Percentiles rank a stretch among this genome's conserved stretches.
These are phyloP conservation scores for Cardamine chenopodiifolia DNA, from an alignment of 345 rosid genomes.

Conservation along the genomic window DNA sequence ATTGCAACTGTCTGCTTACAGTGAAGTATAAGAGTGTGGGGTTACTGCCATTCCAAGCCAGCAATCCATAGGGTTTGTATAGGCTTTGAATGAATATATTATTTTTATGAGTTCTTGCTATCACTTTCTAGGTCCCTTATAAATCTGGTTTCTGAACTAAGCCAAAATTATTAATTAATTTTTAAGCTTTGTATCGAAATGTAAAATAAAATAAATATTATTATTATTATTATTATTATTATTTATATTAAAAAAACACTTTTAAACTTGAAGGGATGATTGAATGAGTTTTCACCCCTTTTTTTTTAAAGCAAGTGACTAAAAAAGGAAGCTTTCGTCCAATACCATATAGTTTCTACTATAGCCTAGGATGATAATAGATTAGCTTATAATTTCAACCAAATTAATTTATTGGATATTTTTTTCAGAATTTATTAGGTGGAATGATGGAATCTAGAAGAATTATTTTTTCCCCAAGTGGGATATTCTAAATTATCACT, in stretches of 20 bases:
- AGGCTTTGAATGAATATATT: slow-evolving; percentile 12
- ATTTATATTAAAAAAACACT: background rate
- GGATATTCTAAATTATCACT: background rate
- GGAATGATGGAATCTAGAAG: background rate
- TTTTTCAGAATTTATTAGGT: background rate
- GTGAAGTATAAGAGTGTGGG: slow-evolving; percentile 22
- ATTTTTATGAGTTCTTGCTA: background rate
- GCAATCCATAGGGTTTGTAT: slow-evolving; percentile 11
- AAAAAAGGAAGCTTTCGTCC: background rate
- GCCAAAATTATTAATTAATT: background rate
- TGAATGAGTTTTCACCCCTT: background rate
- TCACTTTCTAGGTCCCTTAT: background rate
- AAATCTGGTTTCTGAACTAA: background rate
- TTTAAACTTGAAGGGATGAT: background rate
- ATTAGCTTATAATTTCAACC: background rate
- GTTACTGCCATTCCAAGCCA: slow-evolving; percentile 43
- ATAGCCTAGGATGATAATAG: background rate
- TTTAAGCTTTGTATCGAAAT: background rate
- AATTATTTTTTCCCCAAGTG: background rate
- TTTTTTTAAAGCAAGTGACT: background rate
- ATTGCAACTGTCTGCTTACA: slow-evolving; percentile 26
- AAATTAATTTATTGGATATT: background rate
- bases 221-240: background rate
- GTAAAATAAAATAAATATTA: background rate
- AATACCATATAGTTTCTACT: background rate